Base-by-base conservation (phyloP, 768 basidiomycete genomes). In the Mycena crocata region DNA sequence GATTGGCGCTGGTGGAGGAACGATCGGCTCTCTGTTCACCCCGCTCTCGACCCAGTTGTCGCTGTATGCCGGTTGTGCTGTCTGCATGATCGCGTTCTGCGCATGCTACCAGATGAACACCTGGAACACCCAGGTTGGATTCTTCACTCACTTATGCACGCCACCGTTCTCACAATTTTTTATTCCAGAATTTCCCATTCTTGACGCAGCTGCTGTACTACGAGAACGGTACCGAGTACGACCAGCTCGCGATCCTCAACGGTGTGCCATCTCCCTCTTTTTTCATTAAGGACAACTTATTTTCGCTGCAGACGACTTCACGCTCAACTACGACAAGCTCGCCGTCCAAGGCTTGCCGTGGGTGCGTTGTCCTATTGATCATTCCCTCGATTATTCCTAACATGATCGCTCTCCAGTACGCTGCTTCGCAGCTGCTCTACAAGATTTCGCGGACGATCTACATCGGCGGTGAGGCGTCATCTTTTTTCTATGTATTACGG, bases 161-260 rank as follows among this genome's bases (percentile, higher is more conserved):
- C 13, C 30, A 4, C 4, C 23, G 13, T 17, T 19, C 21, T 28
- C 19, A 31, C 19, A 28, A 5, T 35, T 24, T 21, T 39, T 15
- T 9, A n/a, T 28, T 24, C 5, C 71, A 73, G 52, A 78, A 81
- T 64, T 76, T 84, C 57, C 78, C 79, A 21, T 84, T 81, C 75
- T 81, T 86, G 77, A 83, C 83, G 0, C 80, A 72, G 55, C 74
- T 72, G 7, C 59, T 70, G 28, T 72, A 48, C 39, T 66, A 46
- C 49, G 48, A 73, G 49, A 66, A 70, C 76, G 86, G 85, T 1
- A 85, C 84, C 1, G 50, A 81, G 56, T 89, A 88, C 70, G 74
- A 87, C 57, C 87, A 89, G 70, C 74, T 80, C 19, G 42, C 80
- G 40, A 88, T 89, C 63, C 78, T 89, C 45, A 82, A 85, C 58